Percentiles rank a stretch among this genome's conserved stretches.
Evolutionary conservation across 768 basidiomycete genomes (phyloP).

Genomic region (Naematelia encephala): DNA sequence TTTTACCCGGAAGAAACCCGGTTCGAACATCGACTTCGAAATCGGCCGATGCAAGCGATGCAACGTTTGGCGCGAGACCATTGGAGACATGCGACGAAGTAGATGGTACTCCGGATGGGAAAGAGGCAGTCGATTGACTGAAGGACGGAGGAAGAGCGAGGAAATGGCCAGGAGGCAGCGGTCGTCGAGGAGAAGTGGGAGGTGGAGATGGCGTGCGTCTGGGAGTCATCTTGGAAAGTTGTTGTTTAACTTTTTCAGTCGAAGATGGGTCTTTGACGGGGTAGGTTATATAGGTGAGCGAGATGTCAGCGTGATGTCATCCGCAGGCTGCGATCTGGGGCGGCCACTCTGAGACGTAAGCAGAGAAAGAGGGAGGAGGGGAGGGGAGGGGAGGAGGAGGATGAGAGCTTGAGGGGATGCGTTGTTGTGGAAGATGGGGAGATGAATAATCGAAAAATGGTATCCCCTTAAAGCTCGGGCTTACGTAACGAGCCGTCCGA

Average conservation of each 20-base stretch:
- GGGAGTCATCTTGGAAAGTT: conserved; percentile 10
- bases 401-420: no score
- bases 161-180: conserved; percentile 44
- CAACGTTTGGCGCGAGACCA: conserved; percentile 55
- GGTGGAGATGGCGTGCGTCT: conserved; percentile 7
- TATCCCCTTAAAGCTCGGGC: no score
- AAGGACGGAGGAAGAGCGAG: conserved; percentile 45
- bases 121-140: conserved; percentile 18
- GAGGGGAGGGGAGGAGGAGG: no score
- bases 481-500: no score
- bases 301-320: no score
- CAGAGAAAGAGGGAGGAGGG: no score
- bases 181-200: not conserved
- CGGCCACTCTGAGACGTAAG: no score
- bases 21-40: conserved; percentile 89
- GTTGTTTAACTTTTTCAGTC: not conserved
- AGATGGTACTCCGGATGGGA: conserved; percentile 10
- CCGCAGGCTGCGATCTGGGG: no score
- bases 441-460: no score
- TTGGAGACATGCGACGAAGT: conserved; percentile 35
- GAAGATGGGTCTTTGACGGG: not conserved
- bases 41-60: conserved; percentile 73
- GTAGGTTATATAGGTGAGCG: not conserved
- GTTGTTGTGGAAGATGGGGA: no score
- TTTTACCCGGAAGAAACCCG: conserved; percentile 83